Percentiles rank a stretch among this genome's conserved stretches.
Conservation (phyloP, 2,329 filamentous ascomycete species). For the Plectosphaerella plurivora region DNA sequence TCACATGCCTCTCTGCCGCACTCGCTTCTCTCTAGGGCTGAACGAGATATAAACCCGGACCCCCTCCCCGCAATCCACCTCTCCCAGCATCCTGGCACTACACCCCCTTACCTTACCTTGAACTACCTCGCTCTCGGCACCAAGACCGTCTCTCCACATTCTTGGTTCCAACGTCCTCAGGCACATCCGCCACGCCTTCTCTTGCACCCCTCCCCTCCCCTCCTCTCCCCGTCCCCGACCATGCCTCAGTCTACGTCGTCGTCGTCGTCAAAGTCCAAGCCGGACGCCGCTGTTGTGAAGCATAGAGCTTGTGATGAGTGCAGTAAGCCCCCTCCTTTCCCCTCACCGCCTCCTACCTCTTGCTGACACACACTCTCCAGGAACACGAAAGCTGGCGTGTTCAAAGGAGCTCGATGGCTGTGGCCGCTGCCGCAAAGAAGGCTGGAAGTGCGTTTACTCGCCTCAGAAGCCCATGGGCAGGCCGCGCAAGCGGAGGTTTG, state of each 20-base stretch:
- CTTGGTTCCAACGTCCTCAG: slow-evolving; percentile 1
- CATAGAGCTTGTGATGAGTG: slow-evolving; percentile 65
- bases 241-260: slow-evolving; percentile 8
- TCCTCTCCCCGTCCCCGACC: not conserved
- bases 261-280: slow-evolving; percentile 6
- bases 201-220: slow-evolving; percentile 1
- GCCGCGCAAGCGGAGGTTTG: slow-evolving; percentile 50
- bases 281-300: slow-evolving; percentile 31
- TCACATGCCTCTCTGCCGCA: not conserved
- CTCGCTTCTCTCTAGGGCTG: not conserved
- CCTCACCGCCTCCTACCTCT: not conserved
- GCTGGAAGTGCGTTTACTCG: slow-evolving; percentile 56
- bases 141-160: not conserved
- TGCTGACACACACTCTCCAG: slow-evolving; percentile 27
- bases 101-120: not conserved
- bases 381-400: slow-evolving; percentile 60
- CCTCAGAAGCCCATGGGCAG: slow-evolving; percentile 63
- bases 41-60: not conserved
- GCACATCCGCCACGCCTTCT: slow-evolving; percentile 1
- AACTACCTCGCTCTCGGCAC: not conserved
- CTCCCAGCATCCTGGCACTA: not conserved
- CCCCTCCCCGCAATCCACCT: not conserved
- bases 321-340: slow-evolving; percentile 40
- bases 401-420: slow-evolving; percentile 59
- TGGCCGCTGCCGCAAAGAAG: slow-evolving; percentile 52